Conservation (phyloP, 2,329 filamentous ascomycete species). For the Diaporthe citrichinensis region DNA sequence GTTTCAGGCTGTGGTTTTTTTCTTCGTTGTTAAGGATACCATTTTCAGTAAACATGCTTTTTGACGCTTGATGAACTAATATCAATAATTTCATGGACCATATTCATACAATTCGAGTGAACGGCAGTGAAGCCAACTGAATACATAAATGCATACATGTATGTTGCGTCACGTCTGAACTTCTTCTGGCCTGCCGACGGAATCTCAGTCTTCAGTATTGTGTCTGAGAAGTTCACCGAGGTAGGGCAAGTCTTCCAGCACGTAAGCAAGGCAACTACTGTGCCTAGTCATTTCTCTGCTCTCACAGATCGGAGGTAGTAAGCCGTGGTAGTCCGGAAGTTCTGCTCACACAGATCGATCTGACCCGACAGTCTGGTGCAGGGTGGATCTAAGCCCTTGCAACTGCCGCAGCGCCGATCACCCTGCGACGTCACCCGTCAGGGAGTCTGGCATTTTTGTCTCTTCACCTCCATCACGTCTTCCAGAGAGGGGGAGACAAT, state of each 20-base stretch:
- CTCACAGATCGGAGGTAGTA: constrained; percentile 2
- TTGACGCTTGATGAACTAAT: constrained; percentile 22
- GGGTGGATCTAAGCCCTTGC: constrained; percentile 21
- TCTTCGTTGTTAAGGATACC: constrained; percentile 39
- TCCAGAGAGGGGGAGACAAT: background rate
- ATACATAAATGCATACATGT: background rate
- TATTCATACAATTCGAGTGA: background rate
- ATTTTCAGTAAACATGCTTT: constrained; percentile 39
- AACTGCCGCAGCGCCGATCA: constrained; percentile 20
- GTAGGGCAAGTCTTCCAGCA: background rate
- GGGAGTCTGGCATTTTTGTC: background rate
- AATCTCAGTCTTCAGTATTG: background rate
- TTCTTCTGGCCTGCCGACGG: background rate
- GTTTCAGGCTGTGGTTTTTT: background rate
- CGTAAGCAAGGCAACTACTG: background rate
- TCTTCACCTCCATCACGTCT: background rate
- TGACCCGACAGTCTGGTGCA: constrained; percentile 31
- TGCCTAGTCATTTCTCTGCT: background rate
- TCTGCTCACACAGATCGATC: constrained; percentile 10
- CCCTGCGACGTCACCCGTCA: constrained; percentile 22
- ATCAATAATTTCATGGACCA: background rate
- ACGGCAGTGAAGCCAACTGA: background rate
- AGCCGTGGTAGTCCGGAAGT: background rate
- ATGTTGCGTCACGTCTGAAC: background rate
- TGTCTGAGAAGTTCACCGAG: background rate